A percentile compares a stretch with the other conserved stretches of the same genome.
Evolutionary conservation across 495 filamentous ascomycete species (phyloP).

Genomic region (Hypoxylon perforatum): DNA sequence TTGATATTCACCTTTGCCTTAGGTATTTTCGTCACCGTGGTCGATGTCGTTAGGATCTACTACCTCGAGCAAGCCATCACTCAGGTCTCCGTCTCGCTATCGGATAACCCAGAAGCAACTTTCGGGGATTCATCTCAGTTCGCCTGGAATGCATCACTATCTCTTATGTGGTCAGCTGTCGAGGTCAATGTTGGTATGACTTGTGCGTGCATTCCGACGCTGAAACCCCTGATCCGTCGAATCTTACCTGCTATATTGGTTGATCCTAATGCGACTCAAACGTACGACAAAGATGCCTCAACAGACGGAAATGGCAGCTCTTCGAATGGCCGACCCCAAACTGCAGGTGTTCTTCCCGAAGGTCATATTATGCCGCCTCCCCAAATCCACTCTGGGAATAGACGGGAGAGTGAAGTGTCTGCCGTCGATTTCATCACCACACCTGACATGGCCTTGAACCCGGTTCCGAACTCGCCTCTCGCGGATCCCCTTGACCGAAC

Average conservation of each 20-base stretch:
- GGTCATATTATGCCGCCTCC: slow-evolving; percentile 37
- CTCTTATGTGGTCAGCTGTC: slow-evolving; percentile 92
- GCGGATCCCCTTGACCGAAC: slow-evolving; percentile 30
- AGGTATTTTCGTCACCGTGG: slow-evolving; percentile 85
- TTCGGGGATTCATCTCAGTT: slow-evolving; percentile 56
- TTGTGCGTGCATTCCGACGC: slow-evolving; percentile 85
- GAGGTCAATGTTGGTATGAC: slow-evolving; percentile 92
- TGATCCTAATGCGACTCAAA: slow-evolving; percentile 51
- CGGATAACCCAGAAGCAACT: slow-evolving; percentile 40
- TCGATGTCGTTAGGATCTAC: slow-evolving; percentile 89
- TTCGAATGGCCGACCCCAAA: slow-evolving; percentile 25
- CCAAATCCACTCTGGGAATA: slow-evolving; percentile 24
- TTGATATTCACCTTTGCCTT: slow-evolving; percentile 83
- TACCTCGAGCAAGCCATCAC: slow-evolving; percentile 81
- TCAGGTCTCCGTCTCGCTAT: slow-evolving; percentile 38
- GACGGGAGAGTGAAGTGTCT: slow-evolving; percentile 55
- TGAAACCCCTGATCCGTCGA: slow-evolving; percentile 84
- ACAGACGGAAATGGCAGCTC: slow-evolving; percentile 35
- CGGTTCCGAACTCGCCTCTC: too few relatives aligned
- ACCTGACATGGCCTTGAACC: slow-evolving; percentile 52
- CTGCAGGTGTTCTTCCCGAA: slow-evolving; percentile 9
- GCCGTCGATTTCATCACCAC: slow-evolving; percentile 70
- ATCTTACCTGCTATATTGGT: slow-evolving; percentile 78
- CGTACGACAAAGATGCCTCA: slow-evolving; percentile 43
- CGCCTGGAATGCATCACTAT: slow-evolving; percentile 79